These are phyloP conservation scores for Fraxinus xanthoxyloides DNA, from an alignment of 305 asterid species.

Conservation along the genomic window DNA sequence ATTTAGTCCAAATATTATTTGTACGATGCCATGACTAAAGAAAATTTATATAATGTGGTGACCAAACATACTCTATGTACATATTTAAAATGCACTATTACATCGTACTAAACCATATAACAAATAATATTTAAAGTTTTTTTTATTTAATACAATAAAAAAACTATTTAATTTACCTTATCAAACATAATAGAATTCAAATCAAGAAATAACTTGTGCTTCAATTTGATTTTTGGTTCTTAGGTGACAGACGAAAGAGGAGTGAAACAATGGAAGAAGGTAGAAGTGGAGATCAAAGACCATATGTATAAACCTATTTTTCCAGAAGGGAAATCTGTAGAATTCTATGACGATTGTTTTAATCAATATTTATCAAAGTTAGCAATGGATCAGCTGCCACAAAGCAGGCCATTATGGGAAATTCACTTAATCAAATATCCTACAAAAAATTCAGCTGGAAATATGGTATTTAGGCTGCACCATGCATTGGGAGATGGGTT, in stretches of 20 bases:
- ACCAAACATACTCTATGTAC: not conserved
- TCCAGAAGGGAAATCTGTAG: constrained; percentile 32
- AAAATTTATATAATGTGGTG: not conserved
- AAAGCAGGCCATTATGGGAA: constrained; percentile 67
- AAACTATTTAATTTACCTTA: too few species aligned
- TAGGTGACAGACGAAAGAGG: constrained; percentile 54
- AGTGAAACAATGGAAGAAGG: constrained; percentile 61
- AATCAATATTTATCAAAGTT: constrained; percentile 48
- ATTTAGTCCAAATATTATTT: not conserved
- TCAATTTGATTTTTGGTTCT: not conserved
- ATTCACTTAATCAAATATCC: constrained; percentile 67
- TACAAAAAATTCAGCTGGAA: constrained; percentile 50
- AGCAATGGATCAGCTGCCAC: constrained; percentile 43
- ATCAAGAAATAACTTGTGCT: not conserved
- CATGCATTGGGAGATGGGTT: constrained; percentile 85
- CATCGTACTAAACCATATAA: too few species aligned
- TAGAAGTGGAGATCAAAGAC: constrained; percentile 47
- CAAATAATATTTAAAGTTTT: too few species aligned
- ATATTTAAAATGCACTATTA: too few species aligned
- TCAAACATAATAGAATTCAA: not conserved
- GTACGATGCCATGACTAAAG: not conserved
- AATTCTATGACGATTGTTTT: constrained; percentile 47
- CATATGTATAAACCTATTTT: constrained; percentile 41
- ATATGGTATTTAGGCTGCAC: constrained; percentile 57
- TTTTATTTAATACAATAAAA: too few species aligned